phyloP scores from a whole-genome alignment of 345 rosid genomes.

The Pistacia vera region DNA sequence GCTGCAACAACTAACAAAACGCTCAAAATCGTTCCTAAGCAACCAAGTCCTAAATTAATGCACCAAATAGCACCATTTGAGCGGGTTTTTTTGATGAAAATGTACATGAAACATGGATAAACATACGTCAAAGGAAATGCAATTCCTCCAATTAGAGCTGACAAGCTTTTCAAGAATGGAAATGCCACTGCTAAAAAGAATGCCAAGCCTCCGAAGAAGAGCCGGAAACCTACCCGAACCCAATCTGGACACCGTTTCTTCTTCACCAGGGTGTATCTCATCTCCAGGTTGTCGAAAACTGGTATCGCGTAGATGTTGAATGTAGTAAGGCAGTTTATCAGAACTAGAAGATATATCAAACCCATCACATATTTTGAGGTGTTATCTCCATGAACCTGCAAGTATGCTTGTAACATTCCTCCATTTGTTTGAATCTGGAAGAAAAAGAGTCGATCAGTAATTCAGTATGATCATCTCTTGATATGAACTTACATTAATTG shows the following conservation, averaged over 20 bases:
- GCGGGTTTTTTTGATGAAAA: constrained; percentile 26
- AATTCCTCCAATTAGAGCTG: constrained; percentile 49
- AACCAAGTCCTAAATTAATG: constrained; percentile 47
- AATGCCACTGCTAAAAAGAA: constrained; percentile 46
- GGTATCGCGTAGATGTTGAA: constrained; percentile 64
- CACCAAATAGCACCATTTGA: constrained; percentile 29
- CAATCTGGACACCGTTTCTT: constrained; percentile 23
- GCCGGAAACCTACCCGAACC: constrained; percentile 31
- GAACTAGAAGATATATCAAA: constrained; percentile 25
- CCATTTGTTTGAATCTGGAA: constrained; percentile 31
- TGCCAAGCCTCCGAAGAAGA: constrained; percentile 45
- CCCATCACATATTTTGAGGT: constrained; percentile 29
- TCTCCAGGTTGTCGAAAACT: constrained; percentile 56
- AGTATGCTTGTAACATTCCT: constrained; percentile 37
- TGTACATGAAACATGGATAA: constrained; percentile 69
- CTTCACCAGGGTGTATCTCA: constrained; percentile 23
- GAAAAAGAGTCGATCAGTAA: not conserved
- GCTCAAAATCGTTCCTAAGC: constrained; percentile 36
- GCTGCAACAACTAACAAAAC: constrained; percentile 41
- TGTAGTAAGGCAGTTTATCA: constrained; percentile 35
- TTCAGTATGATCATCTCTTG: not conserved
- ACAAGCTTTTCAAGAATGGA: constrained; percentile 50
- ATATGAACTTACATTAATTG: not conserved
- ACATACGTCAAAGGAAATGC: constrained; percentile 41
- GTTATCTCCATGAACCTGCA: constrained; percentile 20